Conservation (phyloP, 2,329 filamentous ascomycete genomes). For the Leptosphaerulina australis region DNA sequence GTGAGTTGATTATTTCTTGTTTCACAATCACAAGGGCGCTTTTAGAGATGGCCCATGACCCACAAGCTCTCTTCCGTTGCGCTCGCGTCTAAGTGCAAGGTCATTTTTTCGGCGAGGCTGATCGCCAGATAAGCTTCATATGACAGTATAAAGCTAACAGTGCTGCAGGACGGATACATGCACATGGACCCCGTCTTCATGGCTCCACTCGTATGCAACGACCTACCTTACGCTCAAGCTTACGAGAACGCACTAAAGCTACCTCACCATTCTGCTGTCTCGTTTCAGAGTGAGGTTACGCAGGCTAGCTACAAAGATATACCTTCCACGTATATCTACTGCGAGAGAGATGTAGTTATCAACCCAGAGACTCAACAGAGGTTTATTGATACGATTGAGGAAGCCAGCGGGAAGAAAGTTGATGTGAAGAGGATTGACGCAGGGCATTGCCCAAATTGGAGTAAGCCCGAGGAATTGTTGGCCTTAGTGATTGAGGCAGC, state of each 20-base stretch:
- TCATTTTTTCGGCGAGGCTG: too few relatives aligned
- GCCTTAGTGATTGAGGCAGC: constrained; percentile 24
- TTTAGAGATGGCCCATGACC: too few relatives aligned
- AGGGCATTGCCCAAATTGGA: constrained; percentile 44
- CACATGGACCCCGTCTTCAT: constrained; percentile 18
- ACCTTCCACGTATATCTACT: constrained; percentile 49
- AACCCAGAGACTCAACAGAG: constrained; percentile 35
- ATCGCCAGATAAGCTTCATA: too few relatives aligned
- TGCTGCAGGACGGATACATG: constrained; percentile 23
- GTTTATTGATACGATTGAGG: constrained; percentile 44
- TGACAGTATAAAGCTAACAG: not conserved
- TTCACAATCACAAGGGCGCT: too few relatives aligned
- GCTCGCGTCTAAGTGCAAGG: too few relatives aligned
- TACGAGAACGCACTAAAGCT: constrained; percentile 23
- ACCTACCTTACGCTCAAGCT: constrained; percentile 27
- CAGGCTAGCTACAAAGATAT: constrained; percentile 50
- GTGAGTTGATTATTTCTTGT: constrained; percentile 1
- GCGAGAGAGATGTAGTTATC: constrained; percentile 45
- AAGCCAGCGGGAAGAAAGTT: constrained; percentile 33
- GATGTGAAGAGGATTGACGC: constrained; percentile 42
- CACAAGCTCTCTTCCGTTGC: too few relatives aligned
- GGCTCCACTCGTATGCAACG: constrained; percentile 18
- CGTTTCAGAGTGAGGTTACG: constrained; percentile 42
- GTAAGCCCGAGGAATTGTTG: constrained; percentile 32
- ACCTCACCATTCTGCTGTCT: constrained; percentile 42